Percentiles rank a stretch among this genome's conserved stretches.
Conservation (phyloP, 2,329 filamentous ascomycete genomes). For the Gnomoniopsis smithogilvyi region DNA sequence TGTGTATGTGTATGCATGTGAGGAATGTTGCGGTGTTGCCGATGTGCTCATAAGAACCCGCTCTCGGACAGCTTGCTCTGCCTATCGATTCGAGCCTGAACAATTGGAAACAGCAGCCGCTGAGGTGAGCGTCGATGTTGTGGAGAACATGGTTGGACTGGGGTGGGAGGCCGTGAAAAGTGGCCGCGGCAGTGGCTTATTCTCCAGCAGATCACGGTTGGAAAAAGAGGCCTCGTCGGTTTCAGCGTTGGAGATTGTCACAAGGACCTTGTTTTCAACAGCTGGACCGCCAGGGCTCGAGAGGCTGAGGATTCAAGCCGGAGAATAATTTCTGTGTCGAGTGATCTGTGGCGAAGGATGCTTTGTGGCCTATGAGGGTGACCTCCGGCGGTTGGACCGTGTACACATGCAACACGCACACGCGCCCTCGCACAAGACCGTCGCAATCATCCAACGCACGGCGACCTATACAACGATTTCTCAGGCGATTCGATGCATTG, state of each 20-base stretch:
- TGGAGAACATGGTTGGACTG: constrained; percentile 3
- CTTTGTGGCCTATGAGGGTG: not conserved
- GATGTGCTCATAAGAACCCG: constrained; percentile 4
- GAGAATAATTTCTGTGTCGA: constrained; percentile 7
- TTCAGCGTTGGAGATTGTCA: constrained; percentile 14
- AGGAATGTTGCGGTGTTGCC: constrained; percentile 9
- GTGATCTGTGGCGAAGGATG: constrained; percentile 2
- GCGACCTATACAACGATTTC: constrained; percentile 7
- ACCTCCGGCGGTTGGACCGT: constrained; percentile 6
- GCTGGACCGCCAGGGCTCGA: constrained; percentile 4
- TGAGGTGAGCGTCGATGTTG: not conserved
- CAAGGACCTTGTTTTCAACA: constrained; percentile 12
- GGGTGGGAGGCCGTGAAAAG: constrained; percentile 9
- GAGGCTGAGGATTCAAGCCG: constrained; percentile 10
- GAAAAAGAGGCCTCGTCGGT: constrained; percentile 11
- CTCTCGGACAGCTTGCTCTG: not conserved
- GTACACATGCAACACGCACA: constrained; percentile 8
- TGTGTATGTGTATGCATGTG: constrained; percentile 9
- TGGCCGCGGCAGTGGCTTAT: constrained; percentile 8
- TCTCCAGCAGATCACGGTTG: constrained; percentile 6
- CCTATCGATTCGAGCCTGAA: not conserved
- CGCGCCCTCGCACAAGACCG: constrained; percentile 5
- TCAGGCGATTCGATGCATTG: not conserved
- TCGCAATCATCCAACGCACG: constrained; percentile 3
- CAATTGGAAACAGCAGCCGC: not conserved